Evolutionary conservation across 1,284 basidiomycete species (phyloP).

Genomic region (Pascua sp.): DNA sequence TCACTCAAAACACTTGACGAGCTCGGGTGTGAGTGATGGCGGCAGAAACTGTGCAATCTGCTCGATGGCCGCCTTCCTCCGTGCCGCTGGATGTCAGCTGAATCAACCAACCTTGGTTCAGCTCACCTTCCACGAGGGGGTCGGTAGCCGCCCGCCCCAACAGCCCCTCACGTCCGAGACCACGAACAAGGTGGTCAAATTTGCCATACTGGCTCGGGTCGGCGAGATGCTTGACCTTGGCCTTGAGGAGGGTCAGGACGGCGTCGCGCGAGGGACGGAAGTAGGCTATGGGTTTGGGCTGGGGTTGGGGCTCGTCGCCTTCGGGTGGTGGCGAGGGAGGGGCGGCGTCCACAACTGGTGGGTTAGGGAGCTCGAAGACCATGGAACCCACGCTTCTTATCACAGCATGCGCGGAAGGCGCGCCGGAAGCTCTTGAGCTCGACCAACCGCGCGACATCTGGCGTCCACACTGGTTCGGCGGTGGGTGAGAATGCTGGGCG

Average conservation of each 20-base stretch:
- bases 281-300: constrained; percentile 16
- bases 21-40: constrained; percentile 6
- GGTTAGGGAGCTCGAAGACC: neutral
- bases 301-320: neutral
- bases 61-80: constrained; percentile 28
- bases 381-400: constrained; percentile 32
- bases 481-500: constrained; percentile 29
- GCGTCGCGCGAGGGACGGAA: constrained; percentile 32
- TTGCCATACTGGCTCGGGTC: constrained; percentile 25
- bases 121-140: constrained; percentile 29
- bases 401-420: constrained; percentile 40
- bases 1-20: constrained; percentile 27
- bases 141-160: constrained; percentile 14
- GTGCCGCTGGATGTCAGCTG: constrained; percentile 24
- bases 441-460: constrained; percentile 30
- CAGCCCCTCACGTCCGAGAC: constrained; percentile 35
- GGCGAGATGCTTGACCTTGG: constrained; percentile 35
- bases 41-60: constrained; percentile 36
- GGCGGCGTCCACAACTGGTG: constrained; percentile 24
- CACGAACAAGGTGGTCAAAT: constrained; percentile 43
- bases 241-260: constrained; percentile 24
- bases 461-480: constrained; percentile 19
- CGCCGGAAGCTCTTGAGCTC: constrained; percentile 24
- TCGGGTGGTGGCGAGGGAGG: constrained; percentile 29
- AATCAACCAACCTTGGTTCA: no score